Conservation (phyloP, 2,329 filamentous ascomycete species). For the Exophiala oligosperma region DNA sequence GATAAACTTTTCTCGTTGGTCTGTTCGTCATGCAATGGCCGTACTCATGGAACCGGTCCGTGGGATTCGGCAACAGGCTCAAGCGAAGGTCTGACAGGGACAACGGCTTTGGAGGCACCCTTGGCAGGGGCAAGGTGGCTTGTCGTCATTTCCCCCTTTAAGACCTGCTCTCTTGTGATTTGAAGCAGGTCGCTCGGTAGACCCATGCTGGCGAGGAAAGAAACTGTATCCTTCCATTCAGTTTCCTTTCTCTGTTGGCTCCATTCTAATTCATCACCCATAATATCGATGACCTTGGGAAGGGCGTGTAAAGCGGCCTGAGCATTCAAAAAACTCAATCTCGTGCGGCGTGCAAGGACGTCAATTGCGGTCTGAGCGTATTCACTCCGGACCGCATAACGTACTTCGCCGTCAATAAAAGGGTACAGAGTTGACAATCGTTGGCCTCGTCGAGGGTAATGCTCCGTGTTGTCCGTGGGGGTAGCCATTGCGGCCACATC, state of each 20-base stretch:
- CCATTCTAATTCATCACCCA: constrained; percentile 83
- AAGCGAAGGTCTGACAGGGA: constrained; percentile 14
- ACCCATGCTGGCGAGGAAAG: constrained; percentile 63
- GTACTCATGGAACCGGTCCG: constrained; percentile 11
- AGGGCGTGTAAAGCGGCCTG: constrained; percentile 85
- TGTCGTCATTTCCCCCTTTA: constrained; percentile 11
- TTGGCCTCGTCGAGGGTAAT: constrained; percentile 80
- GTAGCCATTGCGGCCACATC: constrained; percentile 77
- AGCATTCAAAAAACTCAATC: constrained; percentile 86
- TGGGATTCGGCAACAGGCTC: constrained; percentile 9
- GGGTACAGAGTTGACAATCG: constrained; percentile 82
- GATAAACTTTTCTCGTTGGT: not conserved
- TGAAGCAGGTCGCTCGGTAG: constrained; percentile 56
- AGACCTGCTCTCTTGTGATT: constrained; percentile 57
- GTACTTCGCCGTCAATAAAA: constrained; percentile 87
- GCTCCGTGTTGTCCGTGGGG: constrained; percentile 65
- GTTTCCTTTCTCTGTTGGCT: constrained; percentile 66
- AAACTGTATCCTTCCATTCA: constrained; percentile 74
- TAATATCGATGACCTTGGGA: constrained; percentile 82
- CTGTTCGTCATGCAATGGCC: not conserved
- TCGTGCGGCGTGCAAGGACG: constrained; percentile 78
- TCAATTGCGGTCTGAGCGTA: constrained; percentile 90
- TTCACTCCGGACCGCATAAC: constrained; percentile 84
- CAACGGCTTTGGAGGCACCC: constrained; percentile 4
- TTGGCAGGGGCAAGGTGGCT: constrained; percentile 8